Evolutionary conservation across 305 asterid species (phyloP).

Genomic region (Rubia balearica): DNA sequence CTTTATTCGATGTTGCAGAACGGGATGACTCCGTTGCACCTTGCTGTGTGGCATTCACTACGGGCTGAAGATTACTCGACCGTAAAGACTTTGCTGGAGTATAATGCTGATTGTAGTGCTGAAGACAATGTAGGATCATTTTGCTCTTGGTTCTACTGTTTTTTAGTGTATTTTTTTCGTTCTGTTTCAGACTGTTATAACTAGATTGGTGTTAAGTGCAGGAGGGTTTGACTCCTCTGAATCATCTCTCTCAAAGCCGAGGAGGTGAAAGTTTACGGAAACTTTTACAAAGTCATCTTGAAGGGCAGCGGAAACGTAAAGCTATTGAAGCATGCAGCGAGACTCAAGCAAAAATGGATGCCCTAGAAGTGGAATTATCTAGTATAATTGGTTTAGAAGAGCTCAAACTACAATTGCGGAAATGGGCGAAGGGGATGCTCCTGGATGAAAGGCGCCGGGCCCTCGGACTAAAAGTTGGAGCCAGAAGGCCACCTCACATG

Average conservation of each 20-base stretch:
- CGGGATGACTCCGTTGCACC: slow-evolving; percentile 97
- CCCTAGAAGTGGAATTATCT: slow-evolving; percentile 67
- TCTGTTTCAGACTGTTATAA: slow-evolving; percentile 18
- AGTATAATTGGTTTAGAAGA: slow-evolving; percentile 65
- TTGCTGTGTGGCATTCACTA: slow-evolving; percentile 95
- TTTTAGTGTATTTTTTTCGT: not conserved
- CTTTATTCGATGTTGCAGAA: slow-evolving; percentile 54
- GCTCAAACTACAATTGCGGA: slow-evolving; percentile 68
- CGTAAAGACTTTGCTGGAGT: slow-evolving; percentile 71
- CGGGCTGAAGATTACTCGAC: slow-evolving; percentile 66
- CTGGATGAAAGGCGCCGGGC: slow-evolving; percentile 89
- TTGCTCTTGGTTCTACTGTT: not conserved
- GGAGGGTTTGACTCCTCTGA: slow-evolving; percentile 86
- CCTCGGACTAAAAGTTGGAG: slow-evolving; percentile 82
- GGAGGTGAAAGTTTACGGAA: slow-evolving; percentile 61
- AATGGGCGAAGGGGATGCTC: slow-evolving; percentile 98
- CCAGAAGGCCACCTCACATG: slow-evolving; percentile 95
- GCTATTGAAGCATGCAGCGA: slow-evolving; percentile 77
- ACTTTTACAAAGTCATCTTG: slow-evolving; percentile 61
- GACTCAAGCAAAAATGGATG: slow-evolving; percentile 51
- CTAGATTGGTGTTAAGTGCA: slow-evolving; percentile 35
- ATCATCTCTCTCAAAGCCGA: slow-evolving; percentile 77
- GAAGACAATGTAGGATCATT: slow-evolving; percentile 55
- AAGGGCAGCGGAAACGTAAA: slow-evolving; percentile 65
- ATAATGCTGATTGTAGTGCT: slow-evolving; percentile 75